phyloP scores from a whole-genome alignment of 2,329 filamentous ascomycete genomes.

The Exophiala aquamarina region DNA sequence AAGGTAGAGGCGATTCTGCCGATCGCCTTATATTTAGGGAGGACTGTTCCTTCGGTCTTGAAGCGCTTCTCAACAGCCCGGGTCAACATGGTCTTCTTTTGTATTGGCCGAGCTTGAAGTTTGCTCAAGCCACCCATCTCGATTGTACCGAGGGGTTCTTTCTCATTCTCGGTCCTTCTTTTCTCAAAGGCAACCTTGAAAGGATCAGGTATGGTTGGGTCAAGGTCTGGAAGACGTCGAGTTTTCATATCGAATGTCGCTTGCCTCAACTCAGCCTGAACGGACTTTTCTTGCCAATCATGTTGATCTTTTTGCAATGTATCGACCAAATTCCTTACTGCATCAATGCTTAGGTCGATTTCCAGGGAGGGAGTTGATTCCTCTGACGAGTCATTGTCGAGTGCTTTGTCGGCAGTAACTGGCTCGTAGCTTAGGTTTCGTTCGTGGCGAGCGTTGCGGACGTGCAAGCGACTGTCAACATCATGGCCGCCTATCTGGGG shows the following conservation, averaged over 20 bases:
- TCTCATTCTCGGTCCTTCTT: not conserved
- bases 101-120: not conserved
- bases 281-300: conserved; percentile 11
- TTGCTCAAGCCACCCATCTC: not conserved
- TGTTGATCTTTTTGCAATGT: conserved; percentile 5
- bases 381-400: not conserved
- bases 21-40: conserved; percentile 27
- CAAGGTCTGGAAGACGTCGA: conserved; percentile 5
- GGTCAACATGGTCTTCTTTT: conserved; percentile 7
- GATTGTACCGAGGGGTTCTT: not conserved
- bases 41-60: not conserved
- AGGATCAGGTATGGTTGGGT: conserved; percentile 9
- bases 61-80: conserved; percentile 2
- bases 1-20: conserved; percentile 23
- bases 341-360: conserved; percentile 1
- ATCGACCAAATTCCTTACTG: conserved; percentile 8
- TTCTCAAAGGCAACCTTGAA: conserved; percentile 9
- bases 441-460: too few species aligned
- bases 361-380: not conserved
- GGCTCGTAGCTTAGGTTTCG: too few species aligned
- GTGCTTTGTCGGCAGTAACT: too few species aligned
- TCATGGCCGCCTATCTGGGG: too few species aligned
- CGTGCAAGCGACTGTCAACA: too few species aligned
- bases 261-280: conserved; percentile 16
- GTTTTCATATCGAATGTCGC: conserved; percentile 8